Conservation (phyloP, 2,329 filamentous ascomycete genomes). For the Penicillium sp. region DNA sequence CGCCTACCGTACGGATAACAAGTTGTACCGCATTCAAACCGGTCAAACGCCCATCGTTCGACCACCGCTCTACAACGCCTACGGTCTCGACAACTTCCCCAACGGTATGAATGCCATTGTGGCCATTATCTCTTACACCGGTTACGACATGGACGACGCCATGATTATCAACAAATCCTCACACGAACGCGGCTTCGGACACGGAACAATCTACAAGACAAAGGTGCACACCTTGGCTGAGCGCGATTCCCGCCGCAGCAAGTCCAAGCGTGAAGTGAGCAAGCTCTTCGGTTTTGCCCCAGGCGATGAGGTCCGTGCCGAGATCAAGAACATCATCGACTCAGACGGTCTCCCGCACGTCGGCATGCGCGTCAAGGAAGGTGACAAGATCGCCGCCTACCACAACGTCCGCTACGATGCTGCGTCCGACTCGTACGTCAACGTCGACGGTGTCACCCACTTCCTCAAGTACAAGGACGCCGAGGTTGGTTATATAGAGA, state of each 20-base stretch:
- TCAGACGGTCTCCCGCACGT: constrained; percentile 84
- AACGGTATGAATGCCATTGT: constrained; percentile 96
- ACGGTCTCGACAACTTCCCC: constrained; percentile 97
- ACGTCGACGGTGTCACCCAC: constrained; percentile 82
- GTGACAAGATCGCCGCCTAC: constrained; percentile 85
- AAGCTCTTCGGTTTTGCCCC: constrained; percentile 93
- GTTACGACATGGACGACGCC: constrained; percentile 99
- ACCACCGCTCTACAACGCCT: constrained; percentile 90
- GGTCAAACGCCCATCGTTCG: constrained; percentile 94
- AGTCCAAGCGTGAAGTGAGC: constrained; percentile 69
- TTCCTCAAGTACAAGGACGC: constrained; percentile 94
- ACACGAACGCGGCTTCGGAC: constrained; percentile 91
- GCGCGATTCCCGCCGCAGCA: constrained; percentile 67
- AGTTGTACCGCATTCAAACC: constrained; percentile 90
- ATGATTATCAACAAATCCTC: constrained; percentile 99
- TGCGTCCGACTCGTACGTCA: constrained; percentile 73
- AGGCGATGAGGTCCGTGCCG: constrained; percentile 70
- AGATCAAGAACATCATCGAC: constrained; percentile 75
- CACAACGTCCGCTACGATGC: constrained; percentile 82
- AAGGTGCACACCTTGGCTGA: constrained; percentile 89
- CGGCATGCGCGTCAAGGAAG: constrained; percentile 76
- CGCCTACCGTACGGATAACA: constrained; percentile 92
- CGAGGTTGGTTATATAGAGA: constrained; percentile 87
- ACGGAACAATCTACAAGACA: constrained; percentile 97
- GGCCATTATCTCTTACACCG: constrained; percentile 97